A percentile compares a stretch with the other conserved stretches of the same genome.
These are phyloP conservation scores for Salix dunnii DNA, from an alignment of 345 rosid species.

Conservation along the genomic window DNA sequence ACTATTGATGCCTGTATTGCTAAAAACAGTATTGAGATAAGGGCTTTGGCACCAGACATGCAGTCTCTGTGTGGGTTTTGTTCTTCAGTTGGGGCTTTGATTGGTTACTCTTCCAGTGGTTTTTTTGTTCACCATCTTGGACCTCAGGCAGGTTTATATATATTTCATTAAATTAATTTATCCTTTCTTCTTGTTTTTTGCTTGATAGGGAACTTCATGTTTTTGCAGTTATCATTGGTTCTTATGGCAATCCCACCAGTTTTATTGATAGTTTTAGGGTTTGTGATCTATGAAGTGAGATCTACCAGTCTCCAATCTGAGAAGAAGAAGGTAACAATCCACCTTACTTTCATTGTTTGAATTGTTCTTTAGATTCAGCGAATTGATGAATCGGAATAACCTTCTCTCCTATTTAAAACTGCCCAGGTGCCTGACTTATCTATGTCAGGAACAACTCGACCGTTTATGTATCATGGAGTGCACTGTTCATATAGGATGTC, in stretches of 20 bases:
- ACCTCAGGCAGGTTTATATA: conserved; percentile 48
- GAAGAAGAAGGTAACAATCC: conserved; percentile 48
- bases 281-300: conserved; percentile 58
- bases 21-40: conserved; percentile 53
- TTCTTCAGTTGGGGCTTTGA: conserved; percentile 71
- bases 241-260: conserved; percentile 60
- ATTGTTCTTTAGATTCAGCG: neutral
- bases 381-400: neutral
- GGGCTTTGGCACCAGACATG: conserved; percentile 69
- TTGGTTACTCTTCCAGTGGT: conserved; percentile 71
- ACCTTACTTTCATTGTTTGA: neutral
- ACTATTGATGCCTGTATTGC: conserved; percentile 89
- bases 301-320: conserved; percentile 26
- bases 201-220: neutral
- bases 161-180: neutral
- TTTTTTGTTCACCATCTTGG: conserved; percentile 66
- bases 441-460: neutral
- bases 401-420: neutral
- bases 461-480: neutral
- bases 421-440: neutral
- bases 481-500: neutral
- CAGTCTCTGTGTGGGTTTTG: conserved; percentile 79
- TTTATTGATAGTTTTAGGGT: conserved; percentile 49
- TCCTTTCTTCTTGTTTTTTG: neutral
- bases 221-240: conserved; percentile 55